Conservation (phyloP, 2,329 filamentous ascomycete species). For the Chalaropsis ovoidea region DNA sequence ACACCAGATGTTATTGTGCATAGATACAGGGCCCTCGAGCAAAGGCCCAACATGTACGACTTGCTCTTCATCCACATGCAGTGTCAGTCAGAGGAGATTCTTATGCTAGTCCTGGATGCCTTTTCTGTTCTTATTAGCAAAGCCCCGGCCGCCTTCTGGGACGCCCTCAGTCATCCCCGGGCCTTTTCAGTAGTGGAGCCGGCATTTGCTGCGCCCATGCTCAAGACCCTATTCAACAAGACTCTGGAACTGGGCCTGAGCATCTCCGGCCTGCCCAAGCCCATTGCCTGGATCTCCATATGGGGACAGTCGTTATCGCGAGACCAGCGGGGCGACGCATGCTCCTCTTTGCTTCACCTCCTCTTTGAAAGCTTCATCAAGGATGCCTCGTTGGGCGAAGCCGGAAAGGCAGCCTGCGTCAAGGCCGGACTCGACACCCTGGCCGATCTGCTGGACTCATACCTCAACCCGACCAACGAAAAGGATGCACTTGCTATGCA, state of each 20-base stretch:
- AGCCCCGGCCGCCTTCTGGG: conserved; percentile 75
- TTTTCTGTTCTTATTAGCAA: conserved; percentile 63
- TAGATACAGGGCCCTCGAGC: conserved; percentile 67
- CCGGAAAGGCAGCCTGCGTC: conserved; percentile 52
- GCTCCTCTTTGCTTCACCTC: conserved; percentile 65
- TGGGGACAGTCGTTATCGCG: conserved; percentile 69
- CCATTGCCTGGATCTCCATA: conserved; percentile 66
- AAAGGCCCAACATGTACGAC: conserved; percentile 61
- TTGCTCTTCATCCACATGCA: conserved; percentile 48
- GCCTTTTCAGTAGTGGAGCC: conserved; percentile 74
- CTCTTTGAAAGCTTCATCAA: conserved; percentile 57
- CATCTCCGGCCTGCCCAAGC: conserved; percentile 39
- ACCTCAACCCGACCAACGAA: conserved; percentile 36
- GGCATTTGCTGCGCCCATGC: conserved; percentile 62
- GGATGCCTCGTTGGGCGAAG: conserved; percentile 44
- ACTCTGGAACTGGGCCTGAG: conserved; percentile 39
- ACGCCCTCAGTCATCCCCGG: conserved; percentile 70
- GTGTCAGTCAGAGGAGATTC: conserved; percentile 45
- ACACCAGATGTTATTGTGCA: conserved; percentile 65
- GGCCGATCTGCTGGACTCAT: conserved; percentile 47
- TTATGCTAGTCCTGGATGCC: conserved; percentile 59
- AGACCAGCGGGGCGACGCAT: conserved; percentile 67
- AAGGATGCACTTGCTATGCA: conserved; percentile 24
- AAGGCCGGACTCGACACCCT: conserved; percentile 54
- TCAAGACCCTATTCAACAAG: conserved; percentile 51